Percentiles rank a stretch among this genome's conserved stretches.
phyloP scores from a whole-genome alignment of 106 monocot species.

The Dioscorea zingiberensis region DNA sequence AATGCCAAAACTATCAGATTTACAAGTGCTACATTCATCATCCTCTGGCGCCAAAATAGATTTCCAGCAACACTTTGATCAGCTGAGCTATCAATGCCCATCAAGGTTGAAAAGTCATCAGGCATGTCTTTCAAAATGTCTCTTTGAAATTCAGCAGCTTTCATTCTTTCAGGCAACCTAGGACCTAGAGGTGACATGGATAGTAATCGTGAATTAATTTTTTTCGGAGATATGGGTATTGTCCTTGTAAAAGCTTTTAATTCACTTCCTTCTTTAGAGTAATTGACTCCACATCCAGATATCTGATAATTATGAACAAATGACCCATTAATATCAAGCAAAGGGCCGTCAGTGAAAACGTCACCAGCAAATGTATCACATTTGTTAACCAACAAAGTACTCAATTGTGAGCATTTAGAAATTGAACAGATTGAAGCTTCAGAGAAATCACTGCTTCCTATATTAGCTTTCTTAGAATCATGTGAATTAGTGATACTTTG shows the following conservation, averaged over 20 bases:
- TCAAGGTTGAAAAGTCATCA: constrained; percentile 20
- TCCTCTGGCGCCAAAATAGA: constrained; percentile 11
- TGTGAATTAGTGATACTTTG: constrained; percentile 11
- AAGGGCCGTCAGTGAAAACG: constrained; percentile 65
- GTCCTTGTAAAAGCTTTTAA: not conserved
- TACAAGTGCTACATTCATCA: constrained; percentile 6
- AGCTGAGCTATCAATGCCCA: constrained; percentile 11
- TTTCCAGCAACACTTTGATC: constrained; percentile 11
- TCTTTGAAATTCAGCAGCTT: constrained; percentile 16
- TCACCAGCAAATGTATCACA: constrained; percentile 13
- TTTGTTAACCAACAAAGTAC: constrained; percentile 1
- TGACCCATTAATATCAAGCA: constrained; percentile 44
- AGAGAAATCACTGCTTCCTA: constrained; percentile 19
- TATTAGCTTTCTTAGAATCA: constrained; percentile 61
- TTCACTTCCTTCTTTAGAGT: constrained; percentile 5
- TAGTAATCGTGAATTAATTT: constrained; percentile 50
- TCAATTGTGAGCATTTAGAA: constrained; percentile 13
- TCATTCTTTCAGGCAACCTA: constrained; percentile 59
- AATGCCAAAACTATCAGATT: too few relatives aligned
- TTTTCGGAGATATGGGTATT: constrained; percentile 31
- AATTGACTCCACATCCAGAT: constrained; percentile 12
- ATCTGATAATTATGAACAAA: constrained; percentile 16
- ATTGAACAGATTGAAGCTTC: constrained; percentile 11
- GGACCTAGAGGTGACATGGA: constrained; percentile 93
- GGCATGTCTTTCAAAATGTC: constrained; percentile 25